A percentile compares a stretch with the other conserved stretches of the same genome.
Conservation (phyloP, 768 basidiomycete species). For the Ramaria sp. region DNA sequence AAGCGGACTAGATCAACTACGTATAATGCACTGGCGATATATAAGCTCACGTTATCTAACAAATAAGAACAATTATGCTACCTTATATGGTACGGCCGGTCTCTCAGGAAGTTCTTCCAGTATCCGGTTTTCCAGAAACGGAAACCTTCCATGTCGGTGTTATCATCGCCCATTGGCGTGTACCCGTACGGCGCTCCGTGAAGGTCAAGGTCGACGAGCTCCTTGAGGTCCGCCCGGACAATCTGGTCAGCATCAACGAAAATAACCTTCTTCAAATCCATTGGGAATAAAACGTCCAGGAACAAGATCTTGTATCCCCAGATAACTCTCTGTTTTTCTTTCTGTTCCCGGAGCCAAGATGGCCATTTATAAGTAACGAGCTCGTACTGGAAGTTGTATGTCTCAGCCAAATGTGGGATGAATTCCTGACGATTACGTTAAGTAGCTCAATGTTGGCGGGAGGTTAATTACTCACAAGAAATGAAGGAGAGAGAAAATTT, state of each 20-base stretch:
- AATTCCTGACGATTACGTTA: conserved; percentile 54
- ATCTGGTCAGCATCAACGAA: conserved; percentile 99
- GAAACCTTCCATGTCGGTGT: conserved; percentile 93
- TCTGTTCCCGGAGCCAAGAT: conserved; percentile 92
- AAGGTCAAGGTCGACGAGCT: conserved; percentile 87
- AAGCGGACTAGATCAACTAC: conserved; percentile 93
- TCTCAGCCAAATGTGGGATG: conserved; percentile 83
- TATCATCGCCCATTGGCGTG: conserved; percentile 96
- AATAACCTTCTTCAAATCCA: conserved; percentile 98
- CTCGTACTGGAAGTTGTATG: conserved; percentile 93
- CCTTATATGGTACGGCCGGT: conserved; percentile 92
- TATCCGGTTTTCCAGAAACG: conserved; percentile 98
- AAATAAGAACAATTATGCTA: conserved; percentile 21
- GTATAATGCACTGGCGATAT: conserved; percentile 67
- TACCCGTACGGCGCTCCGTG: conserved; percentile 92
- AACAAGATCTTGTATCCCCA: conserved; percentile 99
- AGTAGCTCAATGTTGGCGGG: neutral
- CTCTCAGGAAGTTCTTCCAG: conserved; percentile 82
- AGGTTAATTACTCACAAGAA: conserved; percentile 50
- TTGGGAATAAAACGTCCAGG: conserved; percentile 96
- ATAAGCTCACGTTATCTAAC: neutral
- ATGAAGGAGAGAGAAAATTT: conserved; percentile 96
- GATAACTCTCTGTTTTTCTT: conserved; percentile 95
- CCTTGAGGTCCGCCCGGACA: conserved; percentile 90
- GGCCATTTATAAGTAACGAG: conserved; percentile 99